phyloP scores from a whole-genome alignment of 208 protist species.

The Paratrypanosoma confusum region DNA sequence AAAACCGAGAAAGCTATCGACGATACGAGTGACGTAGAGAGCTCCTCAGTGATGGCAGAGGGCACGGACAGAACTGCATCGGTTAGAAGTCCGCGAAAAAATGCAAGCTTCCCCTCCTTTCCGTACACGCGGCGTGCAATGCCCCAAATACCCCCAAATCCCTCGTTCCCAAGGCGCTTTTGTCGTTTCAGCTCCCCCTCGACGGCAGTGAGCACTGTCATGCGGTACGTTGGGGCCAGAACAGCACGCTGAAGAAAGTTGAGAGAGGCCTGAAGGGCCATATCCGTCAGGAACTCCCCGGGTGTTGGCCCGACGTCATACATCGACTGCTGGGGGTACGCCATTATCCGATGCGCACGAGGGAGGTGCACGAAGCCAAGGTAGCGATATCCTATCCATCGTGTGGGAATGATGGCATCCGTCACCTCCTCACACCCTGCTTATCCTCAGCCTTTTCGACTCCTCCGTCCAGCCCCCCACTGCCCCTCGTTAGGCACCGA shows the following conservation, averaged over 20 bases:
- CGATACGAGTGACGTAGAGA: constrained; percentile 41
- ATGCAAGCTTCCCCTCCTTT: constrained; percentile 38
- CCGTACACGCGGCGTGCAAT: constrained; percentile 41
- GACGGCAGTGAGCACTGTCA: constrained; percentile 53
- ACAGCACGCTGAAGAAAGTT: constrained; percentile 51
- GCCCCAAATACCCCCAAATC: constrained; percentile 43
- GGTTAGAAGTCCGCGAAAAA: constrained; percentile 52
- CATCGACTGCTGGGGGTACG: too few species aligned
- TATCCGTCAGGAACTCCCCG: constrained; percentile 25
- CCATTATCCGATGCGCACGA: too few species aligned
- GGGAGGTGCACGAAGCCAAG: too few species aligned
- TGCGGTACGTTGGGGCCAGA: constrained; percentile 42
- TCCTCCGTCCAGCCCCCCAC: too few species aligned
- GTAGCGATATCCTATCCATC: too few species aligned
- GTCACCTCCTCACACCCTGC: too few species aligned
- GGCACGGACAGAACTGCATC: constrained; percentile 53
- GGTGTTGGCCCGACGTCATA: constrained; percentile 3
- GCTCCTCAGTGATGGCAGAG: constrained; percentile 32
- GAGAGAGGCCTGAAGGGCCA: constrained; percentile 29
- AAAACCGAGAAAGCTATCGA: constrained; percentile 25
- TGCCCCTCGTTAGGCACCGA: too few species aligned
- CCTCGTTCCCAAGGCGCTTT: constrained; percentile 40
- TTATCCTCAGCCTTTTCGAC: too few species aligned
- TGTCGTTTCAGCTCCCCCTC: constrained; percentile 67
- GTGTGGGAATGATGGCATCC: too few species aligned